phyloP scores from a whole-genome alignment of 108 stramenopile species.

The Stephanodiscus minutulus region DNA sequence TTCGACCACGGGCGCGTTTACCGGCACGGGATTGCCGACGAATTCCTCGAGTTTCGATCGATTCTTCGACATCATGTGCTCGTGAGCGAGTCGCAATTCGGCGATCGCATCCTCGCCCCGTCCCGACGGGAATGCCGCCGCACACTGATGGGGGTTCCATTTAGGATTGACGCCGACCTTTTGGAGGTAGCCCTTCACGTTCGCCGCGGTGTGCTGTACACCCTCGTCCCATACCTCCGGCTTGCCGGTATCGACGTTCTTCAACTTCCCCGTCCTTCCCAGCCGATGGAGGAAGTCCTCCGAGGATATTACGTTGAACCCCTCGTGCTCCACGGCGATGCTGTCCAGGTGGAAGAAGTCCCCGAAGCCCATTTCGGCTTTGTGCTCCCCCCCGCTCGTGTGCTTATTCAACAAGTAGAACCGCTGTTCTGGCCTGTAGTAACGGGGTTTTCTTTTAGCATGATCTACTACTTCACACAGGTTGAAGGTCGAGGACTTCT shows the following conservation, averaged over 20 bases:
- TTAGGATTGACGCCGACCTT: conserved; percentile 55
- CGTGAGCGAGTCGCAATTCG: conserved; percentile 43
- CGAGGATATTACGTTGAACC: conserved; percentile 81
- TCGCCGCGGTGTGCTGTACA: neutral
- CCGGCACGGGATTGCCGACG: conserved; percentile 56
- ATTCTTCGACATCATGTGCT: conserved; percentile 32
- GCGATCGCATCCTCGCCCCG: conserved; percentile 53
- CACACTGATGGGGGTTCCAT: conserved; percentile 74
- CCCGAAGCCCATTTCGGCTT: conserved; percentile 67
- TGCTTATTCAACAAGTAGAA: conserved; percentile 59
- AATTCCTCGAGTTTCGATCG: conserved; percentile 36
- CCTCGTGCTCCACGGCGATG: conserved; percentile 74
- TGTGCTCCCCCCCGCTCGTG: conserved; percentile 32
- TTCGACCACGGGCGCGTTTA: conserved; percentile 58
- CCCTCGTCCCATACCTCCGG: conserved; percentile 44
- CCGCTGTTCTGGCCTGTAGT: conserved; percentile 49
- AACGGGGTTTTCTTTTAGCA: no score
- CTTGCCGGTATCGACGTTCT: conserved; percentile 22
- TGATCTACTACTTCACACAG: no score
- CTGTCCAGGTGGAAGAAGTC: conserved; percentile 84
- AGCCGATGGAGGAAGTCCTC: conserved; percentile 83
- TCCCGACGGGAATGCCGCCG: conserved; percentile 73
- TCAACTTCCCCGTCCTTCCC: conserved; percentile 55
- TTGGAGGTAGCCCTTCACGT: conserved; percentile 44
- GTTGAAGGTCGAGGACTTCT: no score